Evolutionary conservation across 2,329 filamentous ascomycete genomes (phyloP).

Genomic region (Fusarium neocosmosporiellum): DNA sequence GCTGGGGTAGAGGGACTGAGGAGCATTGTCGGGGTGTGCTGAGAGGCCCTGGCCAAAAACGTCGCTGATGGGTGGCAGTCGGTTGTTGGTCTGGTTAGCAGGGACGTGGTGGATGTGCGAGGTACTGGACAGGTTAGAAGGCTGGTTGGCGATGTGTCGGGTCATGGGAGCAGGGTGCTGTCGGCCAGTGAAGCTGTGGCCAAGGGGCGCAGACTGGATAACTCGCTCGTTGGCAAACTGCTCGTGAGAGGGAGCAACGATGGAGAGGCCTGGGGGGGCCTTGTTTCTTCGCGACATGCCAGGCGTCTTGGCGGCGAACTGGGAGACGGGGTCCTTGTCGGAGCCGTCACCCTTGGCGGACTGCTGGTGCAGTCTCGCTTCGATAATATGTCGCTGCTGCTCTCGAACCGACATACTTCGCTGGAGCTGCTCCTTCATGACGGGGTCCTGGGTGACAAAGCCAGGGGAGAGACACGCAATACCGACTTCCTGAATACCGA

Average conservation of each 20-base stretch:
- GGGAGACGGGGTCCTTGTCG: slow-evolving; percentile 62
- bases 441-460: slow-evolving; percentile 95
- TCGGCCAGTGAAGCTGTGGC: slow-evolving; percentile 94
- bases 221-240: slow-evolving; percentile 94
- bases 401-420: slow-evolving; percentile 93
- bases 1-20: slow-evolving; percentile 65
- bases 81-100: slow-evolving; percentile 89
- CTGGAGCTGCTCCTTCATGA: slow-evolving; percentile 95
- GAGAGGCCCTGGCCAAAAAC: slow-evolving; percentile 88
- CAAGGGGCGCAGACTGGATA: slow-evolving; percentile 94
- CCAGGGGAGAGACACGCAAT: slow-evolving; percentile 94
- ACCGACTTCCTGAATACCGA: slow-evolving; percentile 91
- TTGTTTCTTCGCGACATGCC: slow-evolving; percentile 80
- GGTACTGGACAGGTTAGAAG: slow-evolving; percentile 83
- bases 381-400: slow-evolving; percentile 94
- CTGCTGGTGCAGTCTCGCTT: slow-evolving; percentile 88
- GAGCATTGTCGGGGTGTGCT: slow-evolving; percentile 66
- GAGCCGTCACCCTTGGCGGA: slow-evolving; percentile 81
- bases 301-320: slow-evolving; percentile 76
- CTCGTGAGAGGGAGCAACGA: slow-evolving; percentile 92
- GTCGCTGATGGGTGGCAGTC: slow-evolving; percentile 91
- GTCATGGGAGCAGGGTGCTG: slow-evolving; percentile 81
- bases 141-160: slow-evolving; percentile 82
- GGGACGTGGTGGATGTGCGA: slow-evolving; percentile 93
- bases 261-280: slow-evolving; percentile 89